Evolutionary conservation across 148 eudicot species (phyloP).

Genomic region (Diospyros lotus): DNA sequence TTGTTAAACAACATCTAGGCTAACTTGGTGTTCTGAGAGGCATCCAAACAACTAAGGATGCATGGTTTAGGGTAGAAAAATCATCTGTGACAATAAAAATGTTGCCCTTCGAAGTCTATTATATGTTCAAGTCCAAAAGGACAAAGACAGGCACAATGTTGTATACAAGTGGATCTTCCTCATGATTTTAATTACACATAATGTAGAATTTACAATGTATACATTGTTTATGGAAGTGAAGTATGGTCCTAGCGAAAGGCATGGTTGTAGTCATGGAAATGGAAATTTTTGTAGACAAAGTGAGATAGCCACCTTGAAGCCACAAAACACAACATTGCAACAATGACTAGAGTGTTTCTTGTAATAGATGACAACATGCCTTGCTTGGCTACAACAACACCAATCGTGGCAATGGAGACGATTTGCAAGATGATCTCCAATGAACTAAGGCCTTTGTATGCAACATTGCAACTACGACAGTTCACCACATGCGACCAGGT

Average conservation of each 20-base stretch:
- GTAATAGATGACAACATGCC: constrained; percentile 30
- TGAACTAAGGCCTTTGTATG: constrained; percentile 50
- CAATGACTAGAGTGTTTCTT: constrained; percentile 29
- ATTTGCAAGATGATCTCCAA: constrained; percentile 49
- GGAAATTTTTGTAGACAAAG: constrained; percentile 70
- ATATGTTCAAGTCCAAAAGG: too few species aligned
- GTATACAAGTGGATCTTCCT: too few species aligned
- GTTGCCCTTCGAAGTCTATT: too few species aligned
- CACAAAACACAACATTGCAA: constrained; percentile 55
- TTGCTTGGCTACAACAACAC: constrained; percentile 49
- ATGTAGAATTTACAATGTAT: too few species aligned
- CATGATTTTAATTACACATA: too few species aligned
- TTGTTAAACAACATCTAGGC: too few species aligned
- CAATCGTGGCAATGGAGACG: constrained; percentile 40
- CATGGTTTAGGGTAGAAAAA: too few species aligned
- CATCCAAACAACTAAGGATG: too few species aligned
- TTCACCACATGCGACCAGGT: constrained; percentile 67
- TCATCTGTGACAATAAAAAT: too few species aligned
- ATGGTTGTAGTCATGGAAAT: constrained; percentile 78
- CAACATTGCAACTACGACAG: constrained; percentile 65
- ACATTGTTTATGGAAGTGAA: too few species aligned
- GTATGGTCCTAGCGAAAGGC: constrained; percentile 25
- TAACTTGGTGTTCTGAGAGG: too few species aligned
- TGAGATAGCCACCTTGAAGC: constrained; percentile 74
- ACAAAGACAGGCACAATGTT: too few species aligned